These are phyloP conservation scores for Fusarium piperis DNA, from an alignment of 2,329 filamentous ascomycete species.

Conservation along the genomic window DNA sequence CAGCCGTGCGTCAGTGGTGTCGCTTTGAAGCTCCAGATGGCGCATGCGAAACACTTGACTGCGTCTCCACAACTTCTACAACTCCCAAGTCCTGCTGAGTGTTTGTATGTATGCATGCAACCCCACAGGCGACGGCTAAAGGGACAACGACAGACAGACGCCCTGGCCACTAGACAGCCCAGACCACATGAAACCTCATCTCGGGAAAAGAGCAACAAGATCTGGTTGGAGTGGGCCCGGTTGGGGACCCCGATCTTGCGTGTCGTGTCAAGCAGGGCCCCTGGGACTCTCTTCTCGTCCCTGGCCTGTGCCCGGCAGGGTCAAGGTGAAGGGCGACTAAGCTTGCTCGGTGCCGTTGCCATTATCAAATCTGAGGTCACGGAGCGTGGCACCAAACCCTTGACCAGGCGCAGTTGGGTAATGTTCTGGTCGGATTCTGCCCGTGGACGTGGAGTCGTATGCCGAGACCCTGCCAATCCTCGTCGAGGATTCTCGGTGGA, in stretches of 20 bases:
- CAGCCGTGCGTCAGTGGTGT: background rate
- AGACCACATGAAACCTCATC: conserved; percentile 5
- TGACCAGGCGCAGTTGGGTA: conserved; percentile 7
- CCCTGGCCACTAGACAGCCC: background rate
- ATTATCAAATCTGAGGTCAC: conserved; percentile 22
- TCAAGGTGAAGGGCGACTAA: conserved; percentile 23
- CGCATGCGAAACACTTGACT: background rate
- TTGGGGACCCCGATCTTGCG: conserved; percentile 35
- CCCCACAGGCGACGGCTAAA: background rate
- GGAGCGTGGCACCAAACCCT: conserved; percentile 7
- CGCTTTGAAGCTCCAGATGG: background rate
- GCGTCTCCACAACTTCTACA: background rate
- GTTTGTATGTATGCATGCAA: background rate
- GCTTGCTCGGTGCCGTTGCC: background rate
- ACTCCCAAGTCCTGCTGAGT: background rate
- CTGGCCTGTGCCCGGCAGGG: conserved; percentile 21
- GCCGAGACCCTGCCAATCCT: background rate
- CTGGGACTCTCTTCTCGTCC: conserved; percentile 20
- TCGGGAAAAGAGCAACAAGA: conserved; percentile 23
- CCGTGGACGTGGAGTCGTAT: background rate
- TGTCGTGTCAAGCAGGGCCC: conserved; percentile 23
- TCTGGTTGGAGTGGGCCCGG: conserved; percentile 34
- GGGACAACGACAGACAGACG: background rate
- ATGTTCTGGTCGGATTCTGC: conserved; percentile 16
- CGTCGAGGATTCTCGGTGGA: conserved; percentile 6